Conservation (phyloP, 2,329 filamentous ascomycete species). For the Colletotrichum chrysophilum region DNA sequence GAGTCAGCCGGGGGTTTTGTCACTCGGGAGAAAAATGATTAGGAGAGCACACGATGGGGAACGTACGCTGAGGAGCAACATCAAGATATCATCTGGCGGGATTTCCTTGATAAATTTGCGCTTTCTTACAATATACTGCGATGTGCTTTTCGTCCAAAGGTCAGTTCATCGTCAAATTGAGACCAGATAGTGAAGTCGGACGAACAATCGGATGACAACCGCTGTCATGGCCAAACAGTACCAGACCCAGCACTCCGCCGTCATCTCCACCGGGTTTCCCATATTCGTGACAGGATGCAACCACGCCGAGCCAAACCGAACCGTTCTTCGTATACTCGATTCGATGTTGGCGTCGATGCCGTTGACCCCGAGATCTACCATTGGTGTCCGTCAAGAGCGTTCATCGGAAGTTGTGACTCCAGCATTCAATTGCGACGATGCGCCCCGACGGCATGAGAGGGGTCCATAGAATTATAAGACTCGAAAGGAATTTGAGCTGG, state of each 20-base stretch:
- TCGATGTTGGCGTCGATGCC: neutral
- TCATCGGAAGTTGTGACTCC: neutral
- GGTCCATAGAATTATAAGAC: neutral
- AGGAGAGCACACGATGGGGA: neutral
- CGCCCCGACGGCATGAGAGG: neutral
- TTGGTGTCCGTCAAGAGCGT: neutral
- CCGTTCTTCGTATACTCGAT: neutral
- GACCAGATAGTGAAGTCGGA: neutral
- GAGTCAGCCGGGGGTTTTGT: neutral
- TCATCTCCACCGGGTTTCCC: neutral
- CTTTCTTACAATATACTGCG: constrained; percentile 8
- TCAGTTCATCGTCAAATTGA: neutral
- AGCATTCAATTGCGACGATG: neutral
- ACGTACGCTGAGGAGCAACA: constrained; percentile 6
- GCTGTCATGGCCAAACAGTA: neutral
- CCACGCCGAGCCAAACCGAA: neutral
- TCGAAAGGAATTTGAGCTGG: neutral
- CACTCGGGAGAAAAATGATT: neutral
- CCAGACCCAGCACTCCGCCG: constrained; percentile 14
- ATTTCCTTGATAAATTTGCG: constrained; percentile 10
- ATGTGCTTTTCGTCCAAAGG: neutral
- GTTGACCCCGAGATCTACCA: neutral
- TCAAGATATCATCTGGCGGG: constrained; percentile 9
- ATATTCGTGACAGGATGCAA: neutral
- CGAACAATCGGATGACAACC: constrained; percentile 10